Conservation (phyloP, 2,329 filamentous ascomycete species). For the Trichoderma sp. region DNA sequence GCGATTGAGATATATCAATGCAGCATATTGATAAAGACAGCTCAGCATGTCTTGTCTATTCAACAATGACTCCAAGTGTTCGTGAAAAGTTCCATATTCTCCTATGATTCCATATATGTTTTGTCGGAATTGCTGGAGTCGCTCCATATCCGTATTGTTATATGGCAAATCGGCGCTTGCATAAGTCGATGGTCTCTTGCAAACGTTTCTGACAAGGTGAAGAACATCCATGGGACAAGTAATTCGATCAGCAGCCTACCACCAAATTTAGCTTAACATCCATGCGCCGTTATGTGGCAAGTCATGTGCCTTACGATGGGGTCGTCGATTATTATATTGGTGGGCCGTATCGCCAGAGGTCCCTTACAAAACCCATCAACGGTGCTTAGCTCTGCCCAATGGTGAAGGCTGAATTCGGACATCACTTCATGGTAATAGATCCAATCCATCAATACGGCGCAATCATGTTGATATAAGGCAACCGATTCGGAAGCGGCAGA, state of each 20-base stretch:
- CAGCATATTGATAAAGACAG: constrained; percentile 12
- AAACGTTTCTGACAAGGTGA: constrained; percentile 6
- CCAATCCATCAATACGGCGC: constrained; percentile 14
- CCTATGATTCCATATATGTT: constrained; percentile 1
- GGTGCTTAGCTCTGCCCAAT: constrained; percentile 7
- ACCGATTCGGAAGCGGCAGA: not conserved
- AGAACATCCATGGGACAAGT: constrained; percentile 16
- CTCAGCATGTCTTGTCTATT: constrained; percentile 12
- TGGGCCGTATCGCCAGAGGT: not conserved
- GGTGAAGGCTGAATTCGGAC: constrained; percentile 15
- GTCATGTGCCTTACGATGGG: not conserved
- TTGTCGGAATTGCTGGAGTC: constrained; percentile 5
- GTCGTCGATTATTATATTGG: not conserved
- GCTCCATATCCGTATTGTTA: constrained; percentile 6
- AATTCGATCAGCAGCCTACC: not conserved
- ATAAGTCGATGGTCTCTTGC: constrained; percentile 3
- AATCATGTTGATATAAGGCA: not conserved
- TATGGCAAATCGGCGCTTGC: not conserved
- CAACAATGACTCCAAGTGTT: not conserved
- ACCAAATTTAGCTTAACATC: not conserved
- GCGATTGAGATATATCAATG: constrained; percentile 18
- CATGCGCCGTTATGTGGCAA: not conserved
- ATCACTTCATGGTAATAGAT: constrained; percentile 20
- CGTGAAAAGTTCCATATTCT: constrained; percentile 13
- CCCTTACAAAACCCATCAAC: constrained; percentile 2